Evolutionary conservation across 768 basidiomycete species (phyloP).

Genomic region (Dictyophora rubrovolvata): DNA sequence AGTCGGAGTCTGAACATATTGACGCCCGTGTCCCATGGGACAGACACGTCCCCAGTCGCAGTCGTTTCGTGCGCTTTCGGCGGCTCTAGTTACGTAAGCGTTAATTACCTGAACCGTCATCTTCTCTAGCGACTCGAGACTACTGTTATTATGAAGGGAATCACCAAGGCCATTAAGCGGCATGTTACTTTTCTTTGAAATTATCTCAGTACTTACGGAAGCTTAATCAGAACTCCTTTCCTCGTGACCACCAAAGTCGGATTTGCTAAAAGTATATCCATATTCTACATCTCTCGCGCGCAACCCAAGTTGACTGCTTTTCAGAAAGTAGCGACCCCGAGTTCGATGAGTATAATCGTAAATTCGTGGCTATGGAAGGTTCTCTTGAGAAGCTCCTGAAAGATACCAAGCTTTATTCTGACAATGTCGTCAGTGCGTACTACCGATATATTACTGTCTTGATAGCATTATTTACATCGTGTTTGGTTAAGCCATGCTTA

Average conservation of each 20-base stretch:
- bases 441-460: not conserved
- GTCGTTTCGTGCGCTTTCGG: too few relatives aligned
- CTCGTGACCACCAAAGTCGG: slow-evolving; percentile 80
- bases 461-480: not conserved
- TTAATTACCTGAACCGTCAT: too few relatives aligned
- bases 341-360: slow-evolving; percentile 77
- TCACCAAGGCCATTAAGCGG: slow-evolving; percentile 72
- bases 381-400: slow-evolving; percentile 86
- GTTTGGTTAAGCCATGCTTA: slow-evolving; percentile 48
- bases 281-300: not conserved
- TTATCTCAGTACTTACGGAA: not conserved
- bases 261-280: slow-evolving; percentile 76
- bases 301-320: not conserved
- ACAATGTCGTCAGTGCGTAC: slow-evolving; percentile 53
- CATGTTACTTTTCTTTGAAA: slow-evolving; percentile 21
- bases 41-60: too few relatives aligned
- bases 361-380: slow-evolving; percentile 67
- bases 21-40: too few relatives aligned
- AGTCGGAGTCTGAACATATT: too few relatives aligned
- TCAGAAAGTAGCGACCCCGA: slow-evolving; percentile 77
- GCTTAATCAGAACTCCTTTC: slow-evolving; percentile 64
- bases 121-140: too few relatives aligned
- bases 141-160: slow-evolving; percentile 64
- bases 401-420: slow-evolving; percentile 80
- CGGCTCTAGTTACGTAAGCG: too few relatives aligned